phyloP scores from a whole-genome alignment of 2,329 filamentous ascomycete genomes.

The Mollisia scopiformis region DNA sequence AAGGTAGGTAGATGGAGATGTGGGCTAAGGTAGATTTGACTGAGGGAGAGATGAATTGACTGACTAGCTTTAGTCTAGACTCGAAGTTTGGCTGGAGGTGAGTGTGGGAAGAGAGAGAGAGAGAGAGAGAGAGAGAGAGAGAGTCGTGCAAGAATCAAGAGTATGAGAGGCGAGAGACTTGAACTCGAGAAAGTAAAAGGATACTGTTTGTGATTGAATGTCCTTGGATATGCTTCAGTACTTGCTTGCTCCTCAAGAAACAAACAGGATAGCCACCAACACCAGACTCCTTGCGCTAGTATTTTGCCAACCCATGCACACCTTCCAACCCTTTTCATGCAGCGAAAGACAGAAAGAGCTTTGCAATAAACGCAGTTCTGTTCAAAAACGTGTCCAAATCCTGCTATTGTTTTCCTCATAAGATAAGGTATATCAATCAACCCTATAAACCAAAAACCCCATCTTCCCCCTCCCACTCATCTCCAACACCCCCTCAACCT shows the following conservation, averaged over 20 bases:
- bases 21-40: too few species aligned
- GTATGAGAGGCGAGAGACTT: background rate
- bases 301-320: background rate
- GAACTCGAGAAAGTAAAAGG: background rate
- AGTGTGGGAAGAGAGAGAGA: too few species aligned
- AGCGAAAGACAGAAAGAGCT: background rate
- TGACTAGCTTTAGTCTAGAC: too few species aligned
- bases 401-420: background rate
- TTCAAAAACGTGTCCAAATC: background rate
- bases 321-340: background rate
- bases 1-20: too few species aligned
- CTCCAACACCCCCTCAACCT: slow-evolving; percentile 28
- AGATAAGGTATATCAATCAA: slow-evolving; percentile 23
- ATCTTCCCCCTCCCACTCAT: slow-evolving; percentile 22
- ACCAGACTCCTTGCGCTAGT: background rate
- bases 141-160: background rate
- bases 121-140: too few species aligned
- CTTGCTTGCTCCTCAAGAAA: background rate
- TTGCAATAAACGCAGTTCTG: background rate
- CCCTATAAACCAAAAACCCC: slow-evolving; percentile 31
- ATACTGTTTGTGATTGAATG: background rate
- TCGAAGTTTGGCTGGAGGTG: background rate
- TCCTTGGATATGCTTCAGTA: background rate
- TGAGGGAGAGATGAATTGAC: too few species aligned
- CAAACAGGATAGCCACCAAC: background rate